A percentile compares a stretch with the other conserved stretches of the same genome.
These are phyloP conservation scores for Betula pendula DNA, from an alignment of 306 rosid genomes.

Conservation along the genomic window DNA sequence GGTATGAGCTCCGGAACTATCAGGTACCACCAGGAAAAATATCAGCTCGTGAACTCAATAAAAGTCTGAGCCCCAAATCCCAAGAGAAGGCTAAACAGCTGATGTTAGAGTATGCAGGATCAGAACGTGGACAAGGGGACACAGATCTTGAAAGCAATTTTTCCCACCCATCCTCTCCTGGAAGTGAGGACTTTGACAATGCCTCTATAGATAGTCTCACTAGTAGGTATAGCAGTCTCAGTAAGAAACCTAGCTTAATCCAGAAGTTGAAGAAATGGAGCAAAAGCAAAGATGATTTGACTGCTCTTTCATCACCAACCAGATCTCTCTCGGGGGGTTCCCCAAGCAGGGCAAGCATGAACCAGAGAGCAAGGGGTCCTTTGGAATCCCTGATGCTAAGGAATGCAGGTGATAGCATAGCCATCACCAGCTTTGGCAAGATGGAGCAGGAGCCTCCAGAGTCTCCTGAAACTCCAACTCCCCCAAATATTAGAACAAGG, in stretches of 20 bases:
- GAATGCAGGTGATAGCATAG: conserved; percentile 68
- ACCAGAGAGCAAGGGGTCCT: conserved; percentile 65
- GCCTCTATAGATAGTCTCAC: conserved; percentile 76
- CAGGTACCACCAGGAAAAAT: conserved; percentile 68
- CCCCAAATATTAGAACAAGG: conserved; percentile 48
- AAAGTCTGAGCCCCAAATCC: conserved; percentile 81
- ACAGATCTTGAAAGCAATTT: conserved; percentile 93
- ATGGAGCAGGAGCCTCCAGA: conserved; percentile 53
- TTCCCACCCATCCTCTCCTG: conserved; percentile 97
- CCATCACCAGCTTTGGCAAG: conserved; percentile 83
- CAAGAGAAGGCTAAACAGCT: conserved; percentile 86
- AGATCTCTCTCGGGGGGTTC: conserved; percentile 72
- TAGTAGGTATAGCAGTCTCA: conserved; percentile 63
- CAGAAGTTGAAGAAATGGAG: conserved; percentile 92
- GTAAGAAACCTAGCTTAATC: conserved; percentile 76
- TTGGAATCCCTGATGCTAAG: conserved; percentile 83
- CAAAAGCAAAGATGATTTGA: conserved; percentile 71
- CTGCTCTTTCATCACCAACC: conserved; percentile 61
- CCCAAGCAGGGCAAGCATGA: conserved; percentile 71
- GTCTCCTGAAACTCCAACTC: conserved; percentile 68
- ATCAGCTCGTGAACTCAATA: conserved; percentile 86
- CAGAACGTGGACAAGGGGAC: conserved; percentile 95
- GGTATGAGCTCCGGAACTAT: conserved; percentile 80
- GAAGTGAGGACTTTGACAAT: conserved; percentile 97
- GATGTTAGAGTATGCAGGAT: conserved; percentile 90